phyloP scores from a whole-genome alignment of 805 yeast genomes.

The Yamadazyma olivae region DNA sequence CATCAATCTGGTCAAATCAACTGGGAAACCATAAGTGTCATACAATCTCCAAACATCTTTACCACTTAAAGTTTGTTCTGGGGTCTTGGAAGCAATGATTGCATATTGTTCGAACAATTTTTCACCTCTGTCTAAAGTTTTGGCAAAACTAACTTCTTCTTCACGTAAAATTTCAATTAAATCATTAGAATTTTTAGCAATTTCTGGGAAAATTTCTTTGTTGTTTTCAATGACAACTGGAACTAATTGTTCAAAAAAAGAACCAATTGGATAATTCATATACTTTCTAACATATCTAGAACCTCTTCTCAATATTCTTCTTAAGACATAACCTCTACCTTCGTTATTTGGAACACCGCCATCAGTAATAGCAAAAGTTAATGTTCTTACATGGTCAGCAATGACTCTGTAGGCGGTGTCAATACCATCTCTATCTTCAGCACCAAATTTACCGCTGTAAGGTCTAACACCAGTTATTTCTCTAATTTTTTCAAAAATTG shows the following conservation, averaged over 20 bases:
- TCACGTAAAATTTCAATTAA: constrained; percentile 90
- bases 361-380: constrained; percentile 93
- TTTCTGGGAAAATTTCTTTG: constrained; percentile 87
- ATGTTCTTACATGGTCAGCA: constrained; percentile 97
- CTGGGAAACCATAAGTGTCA: constrained; percentile 99
- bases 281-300: constrained; percentile 95
- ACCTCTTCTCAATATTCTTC: constrained; percentile 97
- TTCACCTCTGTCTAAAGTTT: constrained; percentile 97
- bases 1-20: constrained; percentile 95
- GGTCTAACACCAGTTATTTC: constrained; percentile 92
- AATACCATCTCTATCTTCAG: constrained; percentile 88
- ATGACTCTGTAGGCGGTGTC: constrained; percentile 98
- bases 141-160: constrained; percentile 93
- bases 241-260: constrained; percentile 86
- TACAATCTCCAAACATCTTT: constrained; percentile 97
- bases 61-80: constrained; percentile 78
- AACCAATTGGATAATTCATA: constrained; percentile 92
- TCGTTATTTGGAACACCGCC: constrained; percentile 99
- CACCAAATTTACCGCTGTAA: constrained; percentile 90
- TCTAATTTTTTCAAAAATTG: constrained; percentile 80
- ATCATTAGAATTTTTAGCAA: constrained; percentile 64
- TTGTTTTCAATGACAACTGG: constrained; percentile 92
- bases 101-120: constrained; percentile 94
- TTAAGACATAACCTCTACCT: constrained; percentile 96
- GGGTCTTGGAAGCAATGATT: constrained; percentile 69